Evolutionary conservation across 768 basidiomycete species (phyloP).

Genomic region (Lactarius deliciosus): DNA sequence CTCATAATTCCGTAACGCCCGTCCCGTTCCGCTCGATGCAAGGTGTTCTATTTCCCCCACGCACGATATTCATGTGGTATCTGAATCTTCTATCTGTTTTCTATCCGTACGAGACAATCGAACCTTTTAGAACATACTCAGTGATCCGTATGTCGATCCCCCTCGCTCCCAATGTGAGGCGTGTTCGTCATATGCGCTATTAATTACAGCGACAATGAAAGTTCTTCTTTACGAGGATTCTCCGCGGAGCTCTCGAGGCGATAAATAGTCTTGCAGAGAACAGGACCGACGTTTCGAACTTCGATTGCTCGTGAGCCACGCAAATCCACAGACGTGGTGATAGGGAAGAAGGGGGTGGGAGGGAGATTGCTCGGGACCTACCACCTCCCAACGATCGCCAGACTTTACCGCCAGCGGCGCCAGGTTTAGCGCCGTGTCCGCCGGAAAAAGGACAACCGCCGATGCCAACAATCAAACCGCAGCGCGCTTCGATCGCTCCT

Average conservation of each 20-base stretch:
- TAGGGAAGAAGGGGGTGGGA: background rate
- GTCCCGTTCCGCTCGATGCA: background rate
- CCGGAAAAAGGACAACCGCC: background rate
- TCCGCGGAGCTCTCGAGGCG: background rate
- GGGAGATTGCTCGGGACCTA: background rate
- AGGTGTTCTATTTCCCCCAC: background rate
- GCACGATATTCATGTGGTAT: conserved; percentile 2
- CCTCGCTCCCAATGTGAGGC: background rate
- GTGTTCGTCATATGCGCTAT: background rate
- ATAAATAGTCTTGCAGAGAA: background rate
- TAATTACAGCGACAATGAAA: background rate
- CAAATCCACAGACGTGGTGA: background rate
- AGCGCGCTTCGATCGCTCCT: background rate
- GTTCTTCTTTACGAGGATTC: background rate
- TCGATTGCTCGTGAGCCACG: background rate
- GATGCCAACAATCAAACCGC: background rate
- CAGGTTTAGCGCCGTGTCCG: background rate
- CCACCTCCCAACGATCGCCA: background rate
- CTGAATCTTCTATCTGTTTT: background rate
- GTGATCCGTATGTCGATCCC: conserved; percentile 4
- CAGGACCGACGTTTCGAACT: background rate
- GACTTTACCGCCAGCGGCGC: too few relatives aligned
- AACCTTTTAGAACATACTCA: background rate
- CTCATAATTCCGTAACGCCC: background rate
- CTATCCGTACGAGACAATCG: background rate